phyloP scores from a whole-genome alignment of 192 early-diverging fungal genomes.

The Umbelopsis isabellina region DNA sequence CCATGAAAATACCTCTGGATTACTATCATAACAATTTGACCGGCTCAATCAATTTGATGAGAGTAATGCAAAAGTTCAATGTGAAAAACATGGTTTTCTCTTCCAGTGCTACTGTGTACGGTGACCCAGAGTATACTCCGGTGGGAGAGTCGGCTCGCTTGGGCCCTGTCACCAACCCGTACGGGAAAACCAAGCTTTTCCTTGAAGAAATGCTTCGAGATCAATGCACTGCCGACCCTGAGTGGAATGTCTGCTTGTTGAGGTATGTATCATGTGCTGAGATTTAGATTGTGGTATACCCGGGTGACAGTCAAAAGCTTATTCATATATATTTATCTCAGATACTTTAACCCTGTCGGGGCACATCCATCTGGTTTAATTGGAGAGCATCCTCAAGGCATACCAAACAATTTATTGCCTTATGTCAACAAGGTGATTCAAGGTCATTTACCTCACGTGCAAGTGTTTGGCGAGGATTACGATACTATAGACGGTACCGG shows the following conservation, averaged over 20 bases:
- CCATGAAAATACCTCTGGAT: conserved; percentile 72
- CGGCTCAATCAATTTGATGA: conserved; percentile 84
- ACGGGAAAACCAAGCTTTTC: conserved; percentile 96
- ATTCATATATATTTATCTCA: conserved; percentile 45
- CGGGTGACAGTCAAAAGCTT: conserved; percentile 17
- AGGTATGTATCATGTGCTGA: conserved; percentile 30
- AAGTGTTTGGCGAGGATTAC: conserved; percentile 94
- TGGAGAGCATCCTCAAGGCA: conserved; percentile 88
- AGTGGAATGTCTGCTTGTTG: conserved; percentile 68
- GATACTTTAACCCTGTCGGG: conserved; percentile 96
- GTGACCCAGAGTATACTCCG: conserved; percentile 70
- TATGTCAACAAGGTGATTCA: conserved; percentile 85
- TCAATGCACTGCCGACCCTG: conserved; percentile 60
- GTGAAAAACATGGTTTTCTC: conserved; percentile 94
- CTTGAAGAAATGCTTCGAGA: conserved; percentile 85
- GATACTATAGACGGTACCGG: conserved; percentile 90
- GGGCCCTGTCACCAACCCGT: conserved; percentile 85
- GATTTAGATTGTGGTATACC: background rate
- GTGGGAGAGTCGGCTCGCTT: conserved; percentile 71
- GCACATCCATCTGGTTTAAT: conserved; percentile 89
- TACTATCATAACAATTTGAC: conserved; percentile 96
- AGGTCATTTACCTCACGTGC: conserved; percentile 80
- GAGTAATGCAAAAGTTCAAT: conserved; percentile 79
- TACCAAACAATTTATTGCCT: conserved; percentile 92
- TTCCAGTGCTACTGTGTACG: conserved; percentile 92